Base-by-base conservation (phyloP, 1,139 yeast genomes). In the Geotrichum fermentans region DNA sequence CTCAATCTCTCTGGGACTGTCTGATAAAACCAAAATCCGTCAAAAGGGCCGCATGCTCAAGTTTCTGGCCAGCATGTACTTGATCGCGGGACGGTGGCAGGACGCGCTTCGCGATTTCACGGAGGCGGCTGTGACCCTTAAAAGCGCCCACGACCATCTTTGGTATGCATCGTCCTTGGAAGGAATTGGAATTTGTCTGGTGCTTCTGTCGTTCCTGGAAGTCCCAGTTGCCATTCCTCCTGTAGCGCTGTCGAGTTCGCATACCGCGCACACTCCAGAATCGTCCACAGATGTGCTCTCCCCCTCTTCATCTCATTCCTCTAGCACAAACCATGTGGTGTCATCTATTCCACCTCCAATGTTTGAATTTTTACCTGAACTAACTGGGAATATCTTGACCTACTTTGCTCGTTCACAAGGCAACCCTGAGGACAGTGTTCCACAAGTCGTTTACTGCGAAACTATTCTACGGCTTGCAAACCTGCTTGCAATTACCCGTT, bases 141-240 rank as follows among this genome's bases (percentile, higher is more conserved):
- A 79, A 53, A 73, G 78, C 30, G 73, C 82, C 1, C 82, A 81
- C 45, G 98, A 92, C 64, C 77, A 78, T 59, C 69, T 92, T 18
- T 92, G 98, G 98, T 73, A 87, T 24, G 97, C 83, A 0, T 83
- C 92, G 39, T 81, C 96, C 0, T 63, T 90, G 18, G 97, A 89
- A 59, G 89, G 94, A 0, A 69, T 89, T 10, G 84, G 84, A 0
- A 78, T 86, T 1, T 77, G 87, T 55, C 65, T 84, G 37, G 67
- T 84, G 7, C 65, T 89, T 47, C 69, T 87, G 40, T 74, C 82
- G 13, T 80, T 74, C 57, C 64, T 83, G 16, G 80, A 79, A 28
- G 71, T 76, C 0, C 75, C 84, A 0, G 80, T 77, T 53, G 81
- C 79, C 47, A 66, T 88, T 34, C 90, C 92, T 1, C 73, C 70